Evolutionary conservation across 2,329 filamentous ascomycete species (phyloP).

Genomic region (Samsoniella hepiali): DNA sequence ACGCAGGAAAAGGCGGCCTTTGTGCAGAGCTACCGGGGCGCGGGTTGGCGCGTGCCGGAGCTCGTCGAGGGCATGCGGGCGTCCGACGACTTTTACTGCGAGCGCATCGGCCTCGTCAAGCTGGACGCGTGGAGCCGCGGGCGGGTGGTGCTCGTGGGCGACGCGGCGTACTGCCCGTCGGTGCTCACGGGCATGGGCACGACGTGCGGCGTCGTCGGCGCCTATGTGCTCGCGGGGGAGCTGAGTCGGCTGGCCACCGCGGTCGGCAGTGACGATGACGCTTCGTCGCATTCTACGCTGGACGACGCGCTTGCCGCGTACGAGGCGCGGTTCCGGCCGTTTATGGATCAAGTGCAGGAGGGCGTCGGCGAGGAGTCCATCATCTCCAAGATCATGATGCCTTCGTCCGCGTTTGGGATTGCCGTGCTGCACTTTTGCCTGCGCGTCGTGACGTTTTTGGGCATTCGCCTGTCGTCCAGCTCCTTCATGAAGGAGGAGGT

Average conservation of each 20-base stretch:
- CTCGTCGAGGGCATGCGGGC: slow-evolving; percentile 42
- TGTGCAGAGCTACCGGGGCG: slow-evolving; percentile 38
- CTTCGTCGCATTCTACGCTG: slow-evolving; percentile 21
- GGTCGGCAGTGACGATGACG: slow-evolving; percentile 23
- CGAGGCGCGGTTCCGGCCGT: slow-evolving; percentile 42
- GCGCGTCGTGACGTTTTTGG: slow-evolving; percentile 11
- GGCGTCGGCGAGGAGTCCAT: slow-evolving; percentile 16
- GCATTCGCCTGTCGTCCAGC: slow-evolving; percentile 13
- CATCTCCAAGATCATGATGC: neutral
- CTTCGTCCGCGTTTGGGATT: slow-evolving; percentile 14
- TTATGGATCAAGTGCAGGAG: slow-evolving; percentile 37
- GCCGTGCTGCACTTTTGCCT: neutral
- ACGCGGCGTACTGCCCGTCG: slow-evolving; percentile 51
- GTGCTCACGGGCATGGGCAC: slow-evolving; percentile 52
- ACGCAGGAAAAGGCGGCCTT: slow-evolving; percentile 39
- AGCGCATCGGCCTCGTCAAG: slow-evolving; percentile 44
- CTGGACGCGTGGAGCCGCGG: slow-evolving; percentile 42
- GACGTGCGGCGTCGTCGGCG: slow-evolving; percentile 44
- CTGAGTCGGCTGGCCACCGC: slow-evolving; percentile 27
- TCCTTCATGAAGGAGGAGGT: slow-evolving; percentile 17
- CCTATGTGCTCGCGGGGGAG: slow-evolving; percentile 57
- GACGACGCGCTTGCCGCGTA: slow-evolving; percentile 40
- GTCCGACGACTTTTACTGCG: slow-evolving; percentile 45
- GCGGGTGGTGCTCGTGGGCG: slow-evolving; percentile 50
- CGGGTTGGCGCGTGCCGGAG: slow-evolving; percentile 40